Evolutionary conservation across 164 flowering plant species (phyloP).

Genomic region (Berberis vulgaris): DNA sequence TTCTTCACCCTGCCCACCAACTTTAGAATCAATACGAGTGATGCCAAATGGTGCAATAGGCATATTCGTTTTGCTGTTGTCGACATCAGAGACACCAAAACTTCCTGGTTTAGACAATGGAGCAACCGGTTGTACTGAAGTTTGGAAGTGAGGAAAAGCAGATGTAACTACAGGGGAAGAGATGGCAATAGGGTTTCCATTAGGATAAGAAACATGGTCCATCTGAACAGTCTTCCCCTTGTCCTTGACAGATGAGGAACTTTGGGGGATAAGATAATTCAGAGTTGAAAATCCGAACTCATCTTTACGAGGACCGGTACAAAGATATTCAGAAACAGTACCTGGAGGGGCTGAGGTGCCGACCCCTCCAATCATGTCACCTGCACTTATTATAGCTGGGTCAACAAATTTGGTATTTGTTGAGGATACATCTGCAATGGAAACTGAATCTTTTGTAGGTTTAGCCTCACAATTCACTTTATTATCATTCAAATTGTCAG

Average conservation of each 20-base stretch:
- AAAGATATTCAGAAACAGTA: conserved; percentile 1
- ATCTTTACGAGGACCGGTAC: background rate
- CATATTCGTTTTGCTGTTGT: background rate
- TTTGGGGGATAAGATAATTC: background rate
- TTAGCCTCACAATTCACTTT: conserved; percentile 6
- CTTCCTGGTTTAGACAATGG: background rate
- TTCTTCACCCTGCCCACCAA: conserved; percentile 9
- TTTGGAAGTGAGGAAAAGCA: no score
- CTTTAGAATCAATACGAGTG: background rate
- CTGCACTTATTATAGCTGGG: background rate
- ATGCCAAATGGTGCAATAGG: conserved; percentile 2
- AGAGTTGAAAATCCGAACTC: background rate
- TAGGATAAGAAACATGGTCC: no score
- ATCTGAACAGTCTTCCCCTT: conserved; percentile 1
- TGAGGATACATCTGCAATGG: background rate
- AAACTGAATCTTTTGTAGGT: conserved; percentile 11
- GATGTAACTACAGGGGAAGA: no score
- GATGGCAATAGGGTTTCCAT: no score
- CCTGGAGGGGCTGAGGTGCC: conserved; percentile 2
- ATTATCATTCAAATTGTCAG: conserved; percentile 5
- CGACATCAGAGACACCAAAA: background rate
- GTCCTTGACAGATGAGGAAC: background rate
- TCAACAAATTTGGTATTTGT: background rate
- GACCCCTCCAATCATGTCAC: conserved; percentile 4
- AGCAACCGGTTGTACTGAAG: no score